phyloP scores from a whole-genome alignment of 148 eudicot genomes.

The Bassia scoparia region DNA sequence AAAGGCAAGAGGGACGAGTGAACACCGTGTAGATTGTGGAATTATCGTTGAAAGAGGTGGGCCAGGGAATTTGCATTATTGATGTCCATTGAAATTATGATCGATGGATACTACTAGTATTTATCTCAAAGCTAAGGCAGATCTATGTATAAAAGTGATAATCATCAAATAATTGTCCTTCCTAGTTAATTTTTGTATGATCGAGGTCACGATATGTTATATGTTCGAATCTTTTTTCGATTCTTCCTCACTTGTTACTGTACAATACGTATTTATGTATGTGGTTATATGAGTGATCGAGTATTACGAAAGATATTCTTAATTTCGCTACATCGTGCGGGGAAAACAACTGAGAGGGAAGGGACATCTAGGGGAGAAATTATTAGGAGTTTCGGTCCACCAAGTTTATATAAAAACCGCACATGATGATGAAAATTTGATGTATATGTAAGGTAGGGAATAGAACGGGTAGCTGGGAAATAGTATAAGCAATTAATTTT shows the following conservation, averaged over 20 bases:
- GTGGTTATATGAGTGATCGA: background rate
- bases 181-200: no score
- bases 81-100: slow-evolving; percentile 3
- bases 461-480: background rate
- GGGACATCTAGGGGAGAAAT: background rate
- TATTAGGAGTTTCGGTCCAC: background rate
- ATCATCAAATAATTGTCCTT: background rate
- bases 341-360: background rate
- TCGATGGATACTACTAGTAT: background rate
- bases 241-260: background rate
- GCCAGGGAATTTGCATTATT: slow-evolving; percentile 3
- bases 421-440: background rate
- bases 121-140: slow-evolving; percentile 3
- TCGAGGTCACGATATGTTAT: no score
- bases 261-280: background rate
- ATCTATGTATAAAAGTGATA: background rate
- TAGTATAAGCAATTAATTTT: no score
- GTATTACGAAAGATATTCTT: background rate
- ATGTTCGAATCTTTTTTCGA: no score
- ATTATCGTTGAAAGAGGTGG: slow-evolving; percentile 2
- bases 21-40: background rate
- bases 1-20: background rate
- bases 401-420: background rate
- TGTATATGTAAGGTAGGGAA: background rate
- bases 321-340: background rate